Evolutionary conservation across 345 rosid species (phyloP), one percentile per base, ranked within the genome.

Genomic region (Rhizophora mangle): DNA sequence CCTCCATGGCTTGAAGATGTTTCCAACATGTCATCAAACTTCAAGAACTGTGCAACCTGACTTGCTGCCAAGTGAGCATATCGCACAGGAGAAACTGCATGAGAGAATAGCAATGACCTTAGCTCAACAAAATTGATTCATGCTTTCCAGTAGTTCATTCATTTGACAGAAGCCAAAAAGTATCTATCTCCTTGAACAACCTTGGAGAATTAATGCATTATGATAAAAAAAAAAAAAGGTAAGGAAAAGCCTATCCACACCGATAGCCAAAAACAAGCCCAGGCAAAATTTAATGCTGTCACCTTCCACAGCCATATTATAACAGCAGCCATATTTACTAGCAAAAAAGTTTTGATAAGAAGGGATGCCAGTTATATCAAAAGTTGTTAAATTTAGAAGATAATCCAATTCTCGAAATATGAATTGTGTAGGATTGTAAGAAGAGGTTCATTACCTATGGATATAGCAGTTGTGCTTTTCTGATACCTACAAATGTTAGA

Each of bases 31-130:
- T 71, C 79, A 22, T 76, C 79, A 39, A 65, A 76, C 64, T 76
- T 76, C 79, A 76, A 39, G 64, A 76, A 70, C 2, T 53, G 64
- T 11, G 63, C 37, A 55, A 76, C 24, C 67, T 76, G 75, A 27
- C 63, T 31, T 18, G 79, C 75, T 46, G 79, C 79, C 51, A 76
- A 16, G 63, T 76, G 79, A 13, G 79, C 79, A 7, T 76, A 71
- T 13, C 72, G 56, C 2, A 76, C 53, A 8, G 79, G 79, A 0
- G 79, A 71, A 66, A 76, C 79, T 76, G 72, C 60, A 47, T 2
- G 47, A 61, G 24, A 10, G 15, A 29, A 11, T 46, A 24, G 37
- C 18, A 22, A 71, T 27, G 34, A 39, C n/a, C 16, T 27, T 39
- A 24, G 32, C 19, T 57, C 9, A 31, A 47, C 11, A 19, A 11